phyloP scores from a whole-genome alignment of 129 eudicot genomes.

The Logfia minima region DNA sequence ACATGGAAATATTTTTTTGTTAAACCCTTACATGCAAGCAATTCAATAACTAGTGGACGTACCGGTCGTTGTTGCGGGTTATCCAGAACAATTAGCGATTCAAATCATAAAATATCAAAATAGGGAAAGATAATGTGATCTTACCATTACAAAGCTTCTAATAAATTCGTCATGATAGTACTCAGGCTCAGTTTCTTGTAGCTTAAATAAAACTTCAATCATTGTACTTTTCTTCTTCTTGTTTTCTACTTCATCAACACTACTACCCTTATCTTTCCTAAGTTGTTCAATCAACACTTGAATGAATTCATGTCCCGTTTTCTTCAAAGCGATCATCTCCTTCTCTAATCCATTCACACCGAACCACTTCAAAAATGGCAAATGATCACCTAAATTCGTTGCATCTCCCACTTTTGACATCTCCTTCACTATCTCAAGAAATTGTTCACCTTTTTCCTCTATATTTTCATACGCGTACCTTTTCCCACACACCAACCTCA shows the following conservation, averaged over 20 bases:
- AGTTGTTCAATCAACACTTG: constrained; percentile 40
- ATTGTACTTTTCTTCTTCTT: constrained; percentile 17
- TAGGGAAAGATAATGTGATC: not conserved
- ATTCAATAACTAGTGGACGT: no score
- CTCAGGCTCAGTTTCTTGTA: constrained; percentile 26
- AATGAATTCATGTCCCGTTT: constrained; percentile 37
- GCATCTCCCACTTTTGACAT: constrained; percentile 22
- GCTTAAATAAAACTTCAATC: constrained; percentile 25
- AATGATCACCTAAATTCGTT: constrained; percentile 40
- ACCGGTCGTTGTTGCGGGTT: no score
- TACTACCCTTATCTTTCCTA: not conserved
- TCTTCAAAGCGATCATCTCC: constrained; percentile 33
- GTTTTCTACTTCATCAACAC: not conserved
- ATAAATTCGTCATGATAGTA: constrained; percentile 26
- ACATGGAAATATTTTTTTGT: not conserved
- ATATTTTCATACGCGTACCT: constrained; percentile 30
- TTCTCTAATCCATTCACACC: constrained; percentile 13
- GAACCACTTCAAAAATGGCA: constrained; percentile 53
- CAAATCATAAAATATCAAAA: not conserved
- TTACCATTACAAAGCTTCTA: constrained; percentile 30
- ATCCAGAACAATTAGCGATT: no score
- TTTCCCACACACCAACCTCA: constrained; percentile 53
- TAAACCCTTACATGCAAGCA: no score
- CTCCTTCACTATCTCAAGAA: constrained; percentile 41
- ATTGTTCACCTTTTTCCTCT: constrained; percentile 28